Percentiles rank a stretch among this genome's conserved stretches.
These are phyloP conservation scores for Trametes gibbosa DNA, from an alignment of 768 basidiomycete genomes.

Conservation along the genomic window DNA sequence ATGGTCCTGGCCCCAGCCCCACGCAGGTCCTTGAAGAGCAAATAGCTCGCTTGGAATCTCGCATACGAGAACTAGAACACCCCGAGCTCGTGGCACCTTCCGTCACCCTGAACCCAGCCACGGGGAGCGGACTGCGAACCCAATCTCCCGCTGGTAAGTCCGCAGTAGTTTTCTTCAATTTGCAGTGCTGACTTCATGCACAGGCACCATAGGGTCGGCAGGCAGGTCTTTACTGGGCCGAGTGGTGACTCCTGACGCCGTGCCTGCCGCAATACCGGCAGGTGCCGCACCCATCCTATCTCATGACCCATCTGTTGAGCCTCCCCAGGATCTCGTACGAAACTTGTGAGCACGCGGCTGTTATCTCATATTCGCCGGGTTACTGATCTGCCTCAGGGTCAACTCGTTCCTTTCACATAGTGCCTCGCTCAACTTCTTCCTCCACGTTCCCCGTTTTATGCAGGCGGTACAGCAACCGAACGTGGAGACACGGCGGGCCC, in stretches of 20 bases:
- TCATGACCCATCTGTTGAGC: conserved; percentile 15
- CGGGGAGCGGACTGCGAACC: neutral
- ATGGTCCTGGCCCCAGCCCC: conserved; percentile 58
- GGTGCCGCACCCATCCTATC: conserved; percentile 1
- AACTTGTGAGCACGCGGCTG: conserved; percentile 9
- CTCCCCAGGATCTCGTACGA: conserved; percentile 8
- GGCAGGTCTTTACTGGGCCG: conserved; percentile 6
- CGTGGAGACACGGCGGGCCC: conserved; percentile 23
- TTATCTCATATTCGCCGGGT: neutral
- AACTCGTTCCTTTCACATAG: conserved; percentile 50
- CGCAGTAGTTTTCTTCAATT: neutral
- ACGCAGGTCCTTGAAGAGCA: conserved; percentile 63
- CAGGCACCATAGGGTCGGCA: neutral
- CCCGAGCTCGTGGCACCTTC: conserved; percentile 16
- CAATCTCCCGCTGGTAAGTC: neutral
- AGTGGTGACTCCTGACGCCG: neutral
- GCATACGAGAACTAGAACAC: conserved; percentile 37
- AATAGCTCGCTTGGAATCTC: conserved; percentile 52
- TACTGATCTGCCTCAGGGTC: conserved; percentile 18
- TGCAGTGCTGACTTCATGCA: neutral
- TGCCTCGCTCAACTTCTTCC: conserved; percentile 62
- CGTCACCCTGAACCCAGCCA: conserved; percentile 13
- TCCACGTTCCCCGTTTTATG: conserved; percentile 47
- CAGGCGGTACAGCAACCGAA: conserved; percentile 20
- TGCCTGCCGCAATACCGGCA: neutral